Evolutionary conservation across 2,329 filamentous ascomycete species (phyloP).

Genomic region (Microdochium nivale): DNA sequence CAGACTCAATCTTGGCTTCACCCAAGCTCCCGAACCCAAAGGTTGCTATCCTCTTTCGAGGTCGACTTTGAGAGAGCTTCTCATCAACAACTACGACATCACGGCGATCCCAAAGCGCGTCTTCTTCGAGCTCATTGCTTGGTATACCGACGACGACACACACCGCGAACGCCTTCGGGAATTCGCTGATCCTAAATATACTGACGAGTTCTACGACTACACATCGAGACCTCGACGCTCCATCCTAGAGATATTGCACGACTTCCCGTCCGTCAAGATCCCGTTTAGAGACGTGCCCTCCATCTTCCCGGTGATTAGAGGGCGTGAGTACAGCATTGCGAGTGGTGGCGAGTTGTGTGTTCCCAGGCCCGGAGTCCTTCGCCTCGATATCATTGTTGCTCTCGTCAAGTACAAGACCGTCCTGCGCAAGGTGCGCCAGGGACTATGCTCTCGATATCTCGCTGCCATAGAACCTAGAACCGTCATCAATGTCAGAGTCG

Average conservation of each 20-base stretch:
- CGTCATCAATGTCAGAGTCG: slow-evolving; percentile 27
- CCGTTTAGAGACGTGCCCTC: slow-evolving; percentile 65
- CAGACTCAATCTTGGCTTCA: slow-evolving; percentile 5
- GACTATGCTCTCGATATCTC: slow-evolving; percentile 85
- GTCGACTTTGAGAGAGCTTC: slow-evolving; percentile 62
- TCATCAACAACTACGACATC: slow-evolving; percentile 81
- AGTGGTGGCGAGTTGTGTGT: slow-evolving; percentile 46
- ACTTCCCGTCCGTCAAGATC: slow-evolving; percentile 78
- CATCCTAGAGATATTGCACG: slow-evolving; percentile 85
- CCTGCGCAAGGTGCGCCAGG: slow-evolving; percentile 73
- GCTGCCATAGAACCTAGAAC: slow-evolving; percentile 40
- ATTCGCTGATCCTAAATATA: slow-evolving; percentile 68
- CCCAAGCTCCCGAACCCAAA: slow-evolving; percentile 10
- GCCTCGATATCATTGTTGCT: slow-evolving; percentile 69
- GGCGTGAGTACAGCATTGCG: slow-evolving; percentile 88
- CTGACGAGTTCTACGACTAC: slow-evolving; percentile 94
- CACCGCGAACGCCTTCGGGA: slow-evolving; percentile 79
- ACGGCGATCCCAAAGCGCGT: slow-evolving; percentile 79
- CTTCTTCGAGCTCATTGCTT: slow-evolving; percentile 72
- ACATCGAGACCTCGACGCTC: slow-evolving; percentile 82
- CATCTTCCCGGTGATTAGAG: slow-evolving; percentile 73
- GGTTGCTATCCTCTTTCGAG: slow-evolving; percentile 25
- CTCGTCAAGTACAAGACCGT: slow-evolving; percentile 89
- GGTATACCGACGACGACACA: slow-evolving; percentile 62
- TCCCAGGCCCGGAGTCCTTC: slow-evolving; percentile 21